Evolutionary conservation across 305 asterid species (phyloP).

Genomic region (Fraxinus albicans): DNA sequence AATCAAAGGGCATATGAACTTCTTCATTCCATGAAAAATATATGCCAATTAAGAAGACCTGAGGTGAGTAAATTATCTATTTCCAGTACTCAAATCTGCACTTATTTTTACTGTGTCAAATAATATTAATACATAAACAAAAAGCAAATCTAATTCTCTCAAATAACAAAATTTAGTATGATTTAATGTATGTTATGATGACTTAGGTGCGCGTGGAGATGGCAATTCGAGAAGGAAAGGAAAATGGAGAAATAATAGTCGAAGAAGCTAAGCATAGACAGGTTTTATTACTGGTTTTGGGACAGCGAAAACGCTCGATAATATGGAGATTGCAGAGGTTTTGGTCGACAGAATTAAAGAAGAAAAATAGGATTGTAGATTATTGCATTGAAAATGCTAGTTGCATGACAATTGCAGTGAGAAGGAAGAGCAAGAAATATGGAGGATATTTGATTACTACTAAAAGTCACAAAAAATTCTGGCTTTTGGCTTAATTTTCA

Average conservation of each 20-base stretch:
- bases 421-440: slow-evolving; percentile 58
- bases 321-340: slow-evolving; percentile 60
- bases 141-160: not conserved
- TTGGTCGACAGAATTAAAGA: slow-evolving; percentile 43
- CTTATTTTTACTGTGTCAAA: not conserved
- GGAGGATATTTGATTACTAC: slow-evolving; percentile 92
- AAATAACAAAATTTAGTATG: not conserved
- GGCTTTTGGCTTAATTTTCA: slow-evolving; percentile 71
- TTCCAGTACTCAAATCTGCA: not conserved
- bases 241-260: slow-evolving; percentile 62
- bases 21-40: slow-evolving; percentile 48
- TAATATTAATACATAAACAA: not conserved
- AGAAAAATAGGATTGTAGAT: slow-evolving; percentile 44
- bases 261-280: slow-evolving; percentile 55
- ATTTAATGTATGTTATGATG: slow-evolving; percentile 5
- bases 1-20: slow-evolving; percentile 48
- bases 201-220: slow-evolving; percentile 68
- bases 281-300: slow-evolving; percentile 66
- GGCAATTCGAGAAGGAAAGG: slow-evolving; percentile 57
- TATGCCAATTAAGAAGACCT: slow-evolving; percentile 64
- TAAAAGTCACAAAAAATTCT: slow-evolving; percentile 79
- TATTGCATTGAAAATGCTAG: slow-evolving; percentile 74
- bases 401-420: slow-evolving; percentile 84
- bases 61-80: slow-evolving; percentile 50
- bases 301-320: slow-evolving; percentile 56